A percentile compares a stretch with the other conserved stretches of the same genome.
These are phyloP conservation scores for Tuber microsphaerosporum DNA, from an alignment of 495 filamentous ascomycete genomes.

Conservation along the genomic window DNA sequence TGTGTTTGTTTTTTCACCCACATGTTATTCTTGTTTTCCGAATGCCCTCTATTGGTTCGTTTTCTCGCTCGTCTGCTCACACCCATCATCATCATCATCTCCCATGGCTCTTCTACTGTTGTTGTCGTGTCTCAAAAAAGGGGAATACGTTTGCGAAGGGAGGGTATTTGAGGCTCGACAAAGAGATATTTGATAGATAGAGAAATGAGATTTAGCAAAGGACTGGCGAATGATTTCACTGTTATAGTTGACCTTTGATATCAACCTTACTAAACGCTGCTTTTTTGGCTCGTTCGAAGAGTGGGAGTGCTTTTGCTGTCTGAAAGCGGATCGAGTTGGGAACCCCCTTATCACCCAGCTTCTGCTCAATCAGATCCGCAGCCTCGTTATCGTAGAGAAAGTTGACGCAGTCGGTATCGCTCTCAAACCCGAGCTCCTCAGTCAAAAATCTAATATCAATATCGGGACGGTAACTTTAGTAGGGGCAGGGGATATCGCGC, in stretches of 20 bases:
- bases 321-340: conserved; percentile 56
- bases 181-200: conserved; percentile 2
- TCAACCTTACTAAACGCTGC: conserved; percentile 78
- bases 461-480: conserved; percentile 74
- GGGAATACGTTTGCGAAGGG: conserved; percentile 2
- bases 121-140: not conserved
- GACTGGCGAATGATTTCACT: conserved; percentile 1
- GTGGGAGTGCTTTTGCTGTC: conserved; percentile 61
- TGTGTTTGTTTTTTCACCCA: not conserved
- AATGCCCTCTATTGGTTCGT: not conserved
- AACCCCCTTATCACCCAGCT: conserved; percentile 51
- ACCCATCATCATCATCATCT: conserved; percentile 5
- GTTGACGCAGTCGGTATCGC: conserved; percentile 77
- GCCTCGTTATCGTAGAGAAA: conserved; percentile 75
- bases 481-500: conserved; percentile 13
- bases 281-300: conserved; percentile 65
- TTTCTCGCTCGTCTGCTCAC: not conserved
- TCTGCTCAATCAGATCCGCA: conserved; percentile 70
- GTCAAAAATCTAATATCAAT: conserved; percentile 85
- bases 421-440: conserved; percentile 91
- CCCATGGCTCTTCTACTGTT: conserved; percentile 1
- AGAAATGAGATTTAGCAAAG: not conserved
- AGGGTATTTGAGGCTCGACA: conserved; percentile 1
- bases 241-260: conserved; percentile 93
- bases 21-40: not conserved